These are phyloP conservation scores for Lasiosphaeriaceae sp. DNA, from an alignment of 495 filamentous ascomycete species.

Conservation along the genomic window DNA sequence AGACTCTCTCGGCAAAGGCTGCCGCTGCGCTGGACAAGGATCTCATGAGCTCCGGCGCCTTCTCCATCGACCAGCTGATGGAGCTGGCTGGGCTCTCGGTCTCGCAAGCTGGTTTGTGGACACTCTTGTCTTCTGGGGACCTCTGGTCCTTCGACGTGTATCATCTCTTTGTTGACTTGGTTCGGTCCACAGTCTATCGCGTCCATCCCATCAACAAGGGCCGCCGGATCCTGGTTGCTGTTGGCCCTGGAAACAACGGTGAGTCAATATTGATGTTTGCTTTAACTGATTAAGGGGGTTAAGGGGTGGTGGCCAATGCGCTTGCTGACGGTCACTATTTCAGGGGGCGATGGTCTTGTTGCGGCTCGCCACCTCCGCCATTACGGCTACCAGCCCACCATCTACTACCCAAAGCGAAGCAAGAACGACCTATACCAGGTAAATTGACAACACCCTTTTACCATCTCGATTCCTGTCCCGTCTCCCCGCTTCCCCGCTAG, in stretches of 20 bases:
- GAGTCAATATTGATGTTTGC: slow-evolving; percentile 19
- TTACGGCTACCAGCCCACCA: slow-evolving; percentile 83
- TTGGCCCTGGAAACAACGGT: slow-evolving; percentile 96
- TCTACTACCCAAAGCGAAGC: slow-evolving; percentile 90
- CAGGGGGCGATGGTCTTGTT: slow-evolving; percentile 90
- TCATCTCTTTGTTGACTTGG: background rate
- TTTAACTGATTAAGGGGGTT: slow-evolving; percentile 8
- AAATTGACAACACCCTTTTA: slow-evolving; percentile 11
- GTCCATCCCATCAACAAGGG: slow-evolving; percentile 74
- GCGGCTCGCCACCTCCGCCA: slow-evolving; percentile 92
- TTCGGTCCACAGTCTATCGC: slow-evolving; percentile 59
- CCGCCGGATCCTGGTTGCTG: slow-evolving; percentile 75
- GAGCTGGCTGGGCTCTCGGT: slow-evolving; percentile 92
- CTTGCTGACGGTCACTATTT: slow-evolving; percentile 20
- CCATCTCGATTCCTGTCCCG: background rate
- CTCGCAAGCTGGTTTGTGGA: slow-evolving; percentile 72
- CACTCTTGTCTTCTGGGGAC: background rate
- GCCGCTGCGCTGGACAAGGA: slow-evolving; percentile 87
- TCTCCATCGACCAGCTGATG: slow-evolving; percentile 96
- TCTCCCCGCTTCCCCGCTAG: background rate
- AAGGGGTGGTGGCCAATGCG: slow-evolving; percentile 16
- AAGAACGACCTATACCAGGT: slow-evolving; percentile 89
- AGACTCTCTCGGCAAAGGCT: slow-evolving; percentile 85
- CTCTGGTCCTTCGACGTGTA: background rate
- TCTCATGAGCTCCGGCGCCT: slow-evolving; percentile 88